These are phyloP conservation scores for Colletotrichum tropicicola DNA, from an alignment of 2,329 filamentous ascomycete species.

Conservation along the genomic window DNA sequence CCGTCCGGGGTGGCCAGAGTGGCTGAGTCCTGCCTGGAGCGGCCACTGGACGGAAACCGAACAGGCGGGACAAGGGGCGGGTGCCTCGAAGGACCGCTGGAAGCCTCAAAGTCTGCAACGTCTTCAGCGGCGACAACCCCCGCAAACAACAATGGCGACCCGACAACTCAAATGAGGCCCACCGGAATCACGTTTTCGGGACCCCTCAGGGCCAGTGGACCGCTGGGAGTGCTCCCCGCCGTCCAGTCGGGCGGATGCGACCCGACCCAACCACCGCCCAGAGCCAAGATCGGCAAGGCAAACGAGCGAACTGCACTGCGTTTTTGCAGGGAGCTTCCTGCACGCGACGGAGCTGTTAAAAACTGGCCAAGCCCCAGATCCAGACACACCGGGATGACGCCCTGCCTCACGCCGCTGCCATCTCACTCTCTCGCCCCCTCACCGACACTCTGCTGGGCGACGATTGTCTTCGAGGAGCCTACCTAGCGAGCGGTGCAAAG, in stretches of 20 bases:
- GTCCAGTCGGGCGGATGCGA: no score
- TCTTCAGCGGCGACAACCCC: background rate
- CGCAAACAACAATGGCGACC: constrained; percentile 6
- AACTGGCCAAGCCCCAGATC: background rate
- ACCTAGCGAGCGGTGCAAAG: background rate
- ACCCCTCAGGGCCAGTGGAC: background rate
- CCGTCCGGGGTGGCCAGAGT: constrained; percentile 16
- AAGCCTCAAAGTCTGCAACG: background rate
- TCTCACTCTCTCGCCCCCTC: background rate
- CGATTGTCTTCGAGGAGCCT: background rate
- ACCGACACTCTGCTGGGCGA: background rate
- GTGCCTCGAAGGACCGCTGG: background rate
- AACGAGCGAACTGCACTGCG: background rate
- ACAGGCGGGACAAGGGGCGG: constrained; percentile 10
- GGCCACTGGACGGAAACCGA: constrained; percentile 12
- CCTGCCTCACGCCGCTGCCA: background rate
- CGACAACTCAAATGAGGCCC: constrained; percentile 11
- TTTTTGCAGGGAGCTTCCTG: background rate
- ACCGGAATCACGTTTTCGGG: constrained; percentile 22
- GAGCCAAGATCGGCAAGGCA: constrained; percentile 18
- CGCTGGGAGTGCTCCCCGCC: background rate
- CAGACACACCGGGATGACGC: background rate
- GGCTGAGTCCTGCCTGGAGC: constrained; percentile 11
- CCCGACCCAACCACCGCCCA: constrained; percentile 20
- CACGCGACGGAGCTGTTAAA: background rate